Base-by-base conservation (phyloP, 805 yeast genomes). In the Wickerhamiella dianesei region DNA sequence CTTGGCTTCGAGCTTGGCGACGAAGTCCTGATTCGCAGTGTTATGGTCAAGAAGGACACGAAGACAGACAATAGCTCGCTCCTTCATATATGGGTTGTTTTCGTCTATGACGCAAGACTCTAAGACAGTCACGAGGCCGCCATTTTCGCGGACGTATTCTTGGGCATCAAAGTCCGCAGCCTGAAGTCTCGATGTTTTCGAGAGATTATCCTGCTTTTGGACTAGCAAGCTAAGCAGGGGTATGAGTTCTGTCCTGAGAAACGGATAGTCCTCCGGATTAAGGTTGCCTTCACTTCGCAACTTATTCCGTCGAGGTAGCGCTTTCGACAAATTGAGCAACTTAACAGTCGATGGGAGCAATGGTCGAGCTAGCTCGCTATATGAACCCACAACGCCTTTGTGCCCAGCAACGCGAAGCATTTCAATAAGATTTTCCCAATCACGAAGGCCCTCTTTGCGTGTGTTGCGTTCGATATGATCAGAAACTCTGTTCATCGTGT, bases 91-190 rank as follows among this genome's bases (percentile, higher is more conserved):
- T 0, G 96, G 97, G 60, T 92, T 94, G 59, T 83, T 77, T 41
- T 79, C 80, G 61, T 89, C 97, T 44, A 92, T 78, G 37, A 82
- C 75, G 65, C 96, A 88, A 52, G 80, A 81, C 5, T 88, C 81
- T 20, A 89, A 66, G 0, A 88, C 70, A 17, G 84, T 63, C 45
- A 78, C 84, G 13, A 89, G 61, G 0, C 86, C 94, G 41, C 81
- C 83, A 0, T 68, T 54, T 22, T 72, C 73, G 42, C 96, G 67
- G 35, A 83, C 67, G 40, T 64, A 59, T 48, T 88, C 89, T 59
- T 89, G 96, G 3, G 76, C 73, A 3, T 66, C 32, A 67, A 41
- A 62, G 0, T 72, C 66, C 52, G 72, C 72, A 0, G 74, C 70
- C 42, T 87, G 59, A 43, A 73, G 70, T 0, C 87, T 72, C 9